phyloP scores from a whole-genome alignment of 768 basidiomycete genomes.

The Termitomyces sp. region DNA sequence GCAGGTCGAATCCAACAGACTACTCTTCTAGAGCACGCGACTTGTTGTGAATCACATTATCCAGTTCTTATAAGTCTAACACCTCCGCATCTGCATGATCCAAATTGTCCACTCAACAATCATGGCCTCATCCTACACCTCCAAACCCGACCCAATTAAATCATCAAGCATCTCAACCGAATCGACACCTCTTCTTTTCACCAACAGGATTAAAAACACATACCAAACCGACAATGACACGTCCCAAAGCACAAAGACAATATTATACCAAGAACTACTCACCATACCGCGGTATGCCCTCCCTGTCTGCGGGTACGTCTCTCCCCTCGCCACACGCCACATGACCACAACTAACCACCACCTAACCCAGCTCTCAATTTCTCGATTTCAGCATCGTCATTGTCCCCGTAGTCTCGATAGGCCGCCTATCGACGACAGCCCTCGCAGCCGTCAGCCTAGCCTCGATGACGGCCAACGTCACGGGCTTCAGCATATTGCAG shows the following conservation, averaged over 20 bases:
- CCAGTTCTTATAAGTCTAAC: too few relatives aligned
- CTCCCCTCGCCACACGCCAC: neutral
- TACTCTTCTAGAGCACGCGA: too few relatives aligned
- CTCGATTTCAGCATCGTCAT: conserved; percentile 84
- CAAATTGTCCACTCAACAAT: too few relatives aligned
- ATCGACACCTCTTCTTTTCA: conserved; percentile 1
- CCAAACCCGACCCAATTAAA: neutral
- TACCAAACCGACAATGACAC: neutral
- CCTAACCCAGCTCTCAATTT: conserved; percentile 54
- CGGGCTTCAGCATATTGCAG: conserved; percentile 73
- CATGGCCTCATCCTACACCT: neutral
- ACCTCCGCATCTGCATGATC: too few relatives aligned
- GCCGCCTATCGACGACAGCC: conserved; percentile 84
- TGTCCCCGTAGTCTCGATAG: conserved; percentile 80
- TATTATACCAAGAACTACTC: conserved; percentile 1
- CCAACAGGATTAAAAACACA: neutral
- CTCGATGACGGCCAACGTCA: conserved; percentile 68
- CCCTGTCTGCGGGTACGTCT: neutral
- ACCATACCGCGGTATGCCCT: conserved; percentile 1
- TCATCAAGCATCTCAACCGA: neutral
- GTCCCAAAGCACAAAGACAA: neutral
- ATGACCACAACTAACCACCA: neutral
- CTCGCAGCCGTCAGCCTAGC: conserved; percentile 78
- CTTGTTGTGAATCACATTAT: too few relatives aligned
- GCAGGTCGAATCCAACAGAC: too few relatives aligned